These are phyloP conservation scores for Castanea mollissima DNA, from an alignment of 306 rosid species.

Conservation along the genomic window DNA sequence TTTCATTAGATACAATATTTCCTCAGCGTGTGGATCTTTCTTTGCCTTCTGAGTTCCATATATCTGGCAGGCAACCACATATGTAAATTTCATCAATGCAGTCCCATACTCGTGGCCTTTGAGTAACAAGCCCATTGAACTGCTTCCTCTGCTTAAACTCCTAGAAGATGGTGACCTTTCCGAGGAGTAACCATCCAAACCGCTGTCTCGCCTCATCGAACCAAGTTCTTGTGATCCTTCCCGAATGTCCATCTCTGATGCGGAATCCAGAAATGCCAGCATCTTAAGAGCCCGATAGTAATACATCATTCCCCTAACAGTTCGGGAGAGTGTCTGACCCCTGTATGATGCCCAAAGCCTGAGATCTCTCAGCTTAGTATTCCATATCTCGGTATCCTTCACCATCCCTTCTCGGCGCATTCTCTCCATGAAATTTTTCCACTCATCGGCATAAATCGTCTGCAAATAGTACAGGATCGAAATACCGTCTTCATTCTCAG, in stretches of 20 bases:
- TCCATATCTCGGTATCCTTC: conserved; percentile 76
- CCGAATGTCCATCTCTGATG: conserved; percentile 89
- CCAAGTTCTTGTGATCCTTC: conserved; percentile 86
- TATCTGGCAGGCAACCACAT: conserved; percentile 95
- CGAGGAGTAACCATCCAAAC: conserved; percentile 38
- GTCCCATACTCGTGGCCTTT: conserved; percentile 96
- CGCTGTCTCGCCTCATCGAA: conserved; percentile 54
- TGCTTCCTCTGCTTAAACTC: conserved; percentile 66
- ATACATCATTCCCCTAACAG: conserved; percentile 99
- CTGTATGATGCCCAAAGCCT: conserved; percentile 97
- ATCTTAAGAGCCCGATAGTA: conserved; percentile 91
- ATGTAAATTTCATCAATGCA: conserved; percentile 87
- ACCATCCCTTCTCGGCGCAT: conserved; percentile 82
- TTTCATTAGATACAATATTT: conserved; percentile 67
- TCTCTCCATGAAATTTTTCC: conserved; percentile 93
- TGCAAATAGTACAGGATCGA: conserved; percentile 80
- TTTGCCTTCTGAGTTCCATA: conserved; percentile 83
- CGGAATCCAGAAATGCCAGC: conserved; percentile 92
- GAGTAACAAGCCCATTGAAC: conserved; percentile 57
- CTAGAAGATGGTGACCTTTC: conserved; percentile 45
- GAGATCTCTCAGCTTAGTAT: conserved; percentile 69
- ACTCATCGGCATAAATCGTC: conserved; percentile 86
- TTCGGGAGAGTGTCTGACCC: conserved; percentile 85
- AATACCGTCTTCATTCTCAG: conserved; percentile 92
- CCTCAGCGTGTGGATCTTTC: conserved; percentile 80